Percentiles rank a stretch among this genome's conserved stretches.
Conservation (phyloP, 208 protist species). For the Trypanosoma conorhini region DNA sequence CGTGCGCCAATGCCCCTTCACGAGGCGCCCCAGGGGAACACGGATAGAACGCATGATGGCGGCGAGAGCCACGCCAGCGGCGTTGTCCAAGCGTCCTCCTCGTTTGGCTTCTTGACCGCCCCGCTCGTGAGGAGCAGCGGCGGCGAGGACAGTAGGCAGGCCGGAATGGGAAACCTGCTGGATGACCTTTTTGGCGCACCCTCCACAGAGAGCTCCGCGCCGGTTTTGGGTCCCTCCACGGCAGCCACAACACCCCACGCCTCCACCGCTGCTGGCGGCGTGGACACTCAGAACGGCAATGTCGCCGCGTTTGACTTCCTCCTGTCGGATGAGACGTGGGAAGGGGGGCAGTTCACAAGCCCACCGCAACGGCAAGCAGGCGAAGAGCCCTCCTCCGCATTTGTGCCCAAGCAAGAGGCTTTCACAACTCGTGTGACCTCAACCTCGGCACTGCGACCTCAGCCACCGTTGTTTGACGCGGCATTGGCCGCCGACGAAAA, state of each 20-base stretch:
- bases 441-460: not conserved
- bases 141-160: not conserved
- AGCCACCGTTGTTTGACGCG: not conserved
- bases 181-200: slow-evolving; percentile 35
- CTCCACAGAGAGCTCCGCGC: not conserved
- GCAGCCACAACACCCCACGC: not conserved
- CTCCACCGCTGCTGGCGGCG: not conserved
- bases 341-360: not conserved
- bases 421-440: not conserved
- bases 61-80: not conserved
- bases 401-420: not conserved
- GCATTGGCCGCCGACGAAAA: not conserved
- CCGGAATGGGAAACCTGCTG: slow-evolving; percentile 10
- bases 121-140: not conserved
- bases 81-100: not conserved
- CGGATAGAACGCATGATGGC: not conserved
- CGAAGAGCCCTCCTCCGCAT: not conserved
- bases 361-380: not conserved
- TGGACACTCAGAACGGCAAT: slow-evolving; percentile 1
- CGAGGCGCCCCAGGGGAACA: not conserved
- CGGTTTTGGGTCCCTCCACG: not conserved
- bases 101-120: not conserved
- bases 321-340: not conserved
- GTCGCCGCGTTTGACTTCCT: slow-evolving; percentile 16
- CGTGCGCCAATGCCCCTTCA: slow-evolving; percentile 23